A percentile compares a stretch with the other conserved stretches of the same genome.
phyloP scores from a whole-genome alignment of 805 yeast species.

The Suhomyces sp. region DNA sequence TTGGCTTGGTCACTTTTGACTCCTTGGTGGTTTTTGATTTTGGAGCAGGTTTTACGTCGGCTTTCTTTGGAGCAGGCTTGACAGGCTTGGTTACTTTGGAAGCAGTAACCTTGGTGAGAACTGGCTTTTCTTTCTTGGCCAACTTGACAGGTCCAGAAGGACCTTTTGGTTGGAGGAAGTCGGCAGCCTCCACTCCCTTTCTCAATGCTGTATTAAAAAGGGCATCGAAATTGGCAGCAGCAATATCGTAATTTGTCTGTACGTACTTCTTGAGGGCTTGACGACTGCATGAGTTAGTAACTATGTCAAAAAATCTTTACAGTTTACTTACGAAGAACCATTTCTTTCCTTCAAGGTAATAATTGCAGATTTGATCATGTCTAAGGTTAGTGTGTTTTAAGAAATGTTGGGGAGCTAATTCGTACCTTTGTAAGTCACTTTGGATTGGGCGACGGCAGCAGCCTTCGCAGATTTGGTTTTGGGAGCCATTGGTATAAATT shows the following conservation, averaged over 20 bases:
- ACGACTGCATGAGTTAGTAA: slow-evolving; percentile 49
- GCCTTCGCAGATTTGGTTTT: slow-evolving; percentile 19
- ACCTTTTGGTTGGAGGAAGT: slow-evolving; percentile 82
- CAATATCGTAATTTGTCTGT: slow-evolving; percentile 56
- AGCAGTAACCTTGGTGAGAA: slow-evolving; percentile 1
- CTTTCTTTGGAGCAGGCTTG: slow-evolving; percentile 11
- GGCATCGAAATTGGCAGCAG: slow-evolving; percentile 65
- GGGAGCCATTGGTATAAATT: slow-evolving; percentile 29
- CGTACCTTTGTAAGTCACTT: slow-evolving; percentile 48
- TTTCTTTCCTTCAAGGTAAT: slow-evolving; percentile 71
- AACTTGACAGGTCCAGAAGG: slow-evolving; percentile 83
- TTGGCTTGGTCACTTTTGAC: slow-evolving; percentile 3
- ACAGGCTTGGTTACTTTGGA: slow-evolving; percentile 21
- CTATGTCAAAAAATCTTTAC: background rate
- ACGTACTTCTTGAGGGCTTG: slow-evolving; percentile 85
- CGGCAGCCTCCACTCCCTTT: slow-evolving; percentile 77
- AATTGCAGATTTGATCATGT: slow-evolving; percentile 67
- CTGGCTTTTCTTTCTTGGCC: slow-evolving; percentile 38
- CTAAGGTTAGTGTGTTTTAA: slow-evolving; percentile 31
- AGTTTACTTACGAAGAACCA: slow-evolving; percentile 61
- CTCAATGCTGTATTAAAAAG: slow-evolving; percentile 75
- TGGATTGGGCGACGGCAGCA: slow-evolving; percentile 22
- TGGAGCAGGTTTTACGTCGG: slow-evolving; percentile 7
- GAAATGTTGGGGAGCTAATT: no score
- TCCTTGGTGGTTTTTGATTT: slow-evolving; percentile 12